Evolutionary conservation across 345 rosid genomes (phyloP), one percentile per base, ranked within the genome.

Genomic region (Populus ilicifolia): DNA sequence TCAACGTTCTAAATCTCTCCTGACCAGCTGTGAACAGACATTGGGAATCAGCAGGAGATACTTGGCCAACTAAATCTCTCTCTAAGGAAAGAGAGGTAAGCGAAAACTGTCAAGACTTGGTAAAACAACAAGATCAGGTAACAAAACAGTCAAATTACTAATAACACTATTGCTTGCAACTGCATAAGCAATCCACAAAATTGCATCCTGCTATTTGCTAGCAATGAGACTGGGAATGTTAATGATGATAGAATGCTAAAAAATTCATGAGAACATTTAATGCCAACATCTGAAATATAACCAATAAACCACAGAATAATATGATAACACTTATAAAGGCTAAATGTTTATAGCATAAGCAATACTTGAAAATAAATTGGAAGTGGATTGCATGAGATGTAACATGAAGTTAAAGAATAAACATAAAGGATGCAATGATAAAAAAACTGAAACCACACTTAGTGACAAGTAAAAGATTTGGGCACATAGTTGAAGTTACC

Each of bases 1-100:
- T 93, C 7, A 95, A 85, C 41, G 99, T 95, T 83, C 99, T 89
- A 82, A 95, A 95, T 75, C 98, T 89, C 83, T 95, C 99, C 88
- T 95, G 97, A 56, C 99, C 99, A 88, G 98, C 99, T 95, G 90
- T 35, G 48, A 23, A 50, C n/a, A 81, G 62, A 56, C 36, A 46
- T 43, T 64, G 17, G 43, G 27, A 14, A 23, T 74, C 36, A 74
- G 25, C 29, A 72, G 23, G 27, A 36, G 36, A 33, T 1, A 1
- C 30, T 36, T 54, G 43, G 17, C 10, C 27, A 52, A 21, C 18
- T 27, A 63, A 41, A 64, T 39, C 43, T 59, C 36, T 67, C 27
- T 2, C 54, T 20, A 41, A 17, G 39, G 41, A 10, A 16, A 43
- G 64, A 63, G 30, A 54, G 25, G 30, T 12, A 36, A 56, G 48